These are phyloP conservation scores for Stentor roeselii DNA, from an alignment of 73 alveolate species.

Conservation along the genomic window DNA sequence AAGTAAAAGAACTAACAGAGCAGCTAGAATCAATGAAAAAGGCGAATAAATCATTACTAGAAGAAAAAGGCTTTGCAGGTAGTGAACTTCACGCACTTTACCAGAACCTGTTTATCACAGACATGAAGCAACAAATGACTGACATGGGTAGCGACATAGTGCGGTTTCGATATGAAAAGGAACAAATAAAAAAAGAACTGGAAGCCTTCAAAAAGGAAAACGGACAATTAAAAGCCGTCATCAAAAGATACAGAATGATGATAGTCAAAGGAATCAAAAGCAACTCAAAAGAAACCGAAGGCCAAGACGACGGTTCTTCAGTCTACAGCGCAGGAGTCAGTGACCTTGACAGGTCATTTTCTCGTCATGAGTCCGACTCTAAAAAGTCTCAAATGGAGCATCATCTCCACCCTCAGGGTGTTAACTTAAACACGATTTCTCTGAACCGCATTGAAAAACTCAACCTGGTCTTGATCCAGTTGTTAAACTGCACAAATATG, in stretches of 20 bases:
- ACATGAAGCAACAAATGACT: conserved; percentile 21
- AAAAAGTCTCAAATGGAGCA: background rate
- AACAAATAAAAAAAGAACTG: background rate
- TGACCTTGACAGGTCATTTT: background rate
- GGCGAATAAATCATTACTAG: background rate
- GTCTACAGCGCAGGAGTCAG: background rate
- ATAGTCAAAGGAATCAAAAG: background rate
- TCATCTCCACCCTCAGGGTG: background rate
- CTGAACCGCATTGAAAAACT: background rate
- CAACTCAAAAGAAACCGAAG: background rate
- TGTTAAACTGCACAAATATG: background rate
- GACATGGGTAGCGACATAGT: background rate
- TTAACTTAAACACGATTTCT: background rate
- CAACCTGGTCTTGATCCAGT: background rate
- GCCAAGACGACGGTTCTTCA: conserved; percentile 7
- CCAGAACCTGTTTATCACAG: conserved; percentile 7
- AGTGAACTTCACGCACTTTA: conserved; percentile 19
- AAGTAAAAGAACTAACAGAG: background rate
- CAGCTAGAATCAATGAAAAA: background rate
- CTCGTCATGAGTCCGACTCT: background rate
- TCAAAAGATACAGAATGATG: conserved; percentile 2
- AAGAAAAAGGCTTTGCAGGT: background rate
- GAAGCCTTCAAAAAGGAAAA: background rate
- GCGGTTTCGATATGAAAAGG: background rate
- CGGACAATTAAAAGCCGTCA: background rate